Evolutionary conservation across 2,329 filamentous ascomycete species (phyloP).

Genomic region (Lecanicillium sp.): DNA sequence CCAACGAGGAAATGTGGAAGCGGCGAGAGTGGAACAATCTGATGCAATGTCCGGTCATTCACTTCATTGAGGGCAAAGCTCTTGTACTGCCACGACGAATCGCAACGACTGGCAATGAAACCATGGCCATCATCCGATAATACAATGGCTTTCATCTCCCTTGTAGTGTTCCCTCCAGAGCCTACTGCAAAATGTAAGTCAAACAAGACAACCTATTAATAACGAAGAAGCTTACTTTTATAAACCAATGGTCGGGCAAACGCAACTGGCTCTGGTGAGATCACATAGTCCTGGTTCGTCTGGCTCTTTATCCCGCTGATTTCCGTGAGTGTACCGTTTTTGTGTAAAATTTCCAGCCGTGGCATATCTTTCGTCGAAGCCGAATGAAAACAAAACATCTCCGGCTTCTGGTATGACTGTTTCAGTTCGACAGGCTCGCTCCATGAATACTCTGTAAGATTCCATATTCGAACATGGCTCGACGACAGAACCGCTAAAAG

Average conservation of each 20-base stretch:
- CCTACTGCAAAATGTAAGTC: conserved; percentile 3
- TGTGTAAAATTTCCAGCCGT: conserved; percentile 52
- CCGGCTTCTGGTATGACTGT: conserved; percentile 41
- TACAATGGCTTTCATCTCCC: conserved; percentile 31
- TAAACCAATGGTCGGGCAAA: conserved; percentile 38
- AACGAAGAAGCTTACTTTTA: conserved; percentile 28
- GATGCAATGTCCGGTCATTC: conserved; percentile 39
- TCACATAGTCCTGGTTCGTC: conserved; percentile 27
- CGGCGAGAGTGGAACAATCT: conserved; percentile 49
- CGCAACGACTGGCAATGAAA: conserved; percentile 31
- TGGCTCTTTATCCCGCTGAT: conserved; percentile 37
- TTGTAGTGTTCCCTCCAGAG: conserved; percentile 9
- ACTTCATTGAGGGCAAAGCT: conserved; percentile 31
- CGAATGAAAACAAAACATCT: conserved; percentile 55
- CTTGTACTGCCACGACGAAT: conserved; percentile 40
- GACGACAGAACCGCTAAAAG: conserved; percentile 60
- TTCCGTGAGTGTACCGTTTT: conserved; percentile 56
- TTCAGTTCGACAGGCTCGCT: conserved; percentile 46
- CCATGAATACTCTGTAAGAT: conserved; percentile 48
- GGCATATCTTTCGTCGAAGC: conserved; percentile 27
- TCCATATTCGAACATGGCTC: conserved; percentile 54
- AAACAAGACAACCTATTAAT: not conserved
- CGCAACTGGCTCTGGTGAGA: conserved; percentile 45
- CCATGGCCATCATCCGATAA: conserved; percentile 42
- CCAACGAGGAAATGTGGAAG: conserved; percentile 54